Percentiles rank a stretch among this genome's conserved stretches.
Evolutionary conservation across 768 basidiomycete genomes (phyloP).

Genomic region (Mycena indigotica): DNA sequence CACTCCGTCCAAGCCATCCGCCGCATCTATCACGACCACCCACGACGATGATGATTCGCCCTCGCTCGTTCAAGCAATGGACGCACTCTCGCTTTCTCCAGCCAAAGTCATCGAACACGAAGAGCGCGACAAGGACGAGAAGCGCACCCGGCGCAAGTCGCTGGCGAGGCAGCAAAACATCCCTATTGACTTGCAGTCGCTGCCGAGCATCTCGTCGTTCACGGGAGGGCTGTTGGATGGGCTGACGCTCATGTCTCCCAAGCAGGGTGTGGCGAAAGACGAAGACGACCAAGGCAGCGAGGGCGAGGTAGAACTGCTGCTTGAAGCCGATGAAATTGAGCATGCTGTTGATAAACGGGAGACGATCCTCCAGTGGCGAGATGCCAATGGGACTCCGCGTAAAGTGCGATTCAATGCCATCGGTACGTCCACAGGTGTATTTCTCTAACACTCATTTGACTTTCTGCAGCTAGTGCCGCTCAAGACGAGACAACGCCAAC

Average conservation of each 20-base stretch:
- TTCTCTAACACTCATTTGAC: not conserved
- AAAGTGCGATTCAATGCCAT: not conserved
- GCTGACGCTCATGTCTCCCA: conserved; percentile 4
- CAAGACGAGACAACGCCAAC: not conserved
- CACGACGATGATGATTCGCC: not conserved
- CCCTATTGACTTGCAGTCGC: conserved; percentile 5
- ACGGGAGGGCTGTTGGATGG: conserved; percentile 19
- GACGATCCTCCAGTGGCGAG: conserved; percentile 1
- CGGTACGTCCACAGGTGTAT: not conserved
- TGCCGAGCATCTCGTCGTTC: conserved; percentile 19
- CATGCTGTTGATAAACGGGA: not conserved
- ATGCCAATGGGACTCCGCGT: conserved; percentile 1
- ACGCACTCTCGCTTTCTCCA: conserved; percentile 5
- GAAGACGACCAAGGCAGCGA: not conserved
- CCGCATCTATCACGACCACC: not conserved
- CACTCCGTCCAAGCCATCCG: not conserved
- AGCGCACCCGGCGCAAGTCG: conserved; percentile 14
- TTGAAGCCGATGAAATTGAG: not conserved
- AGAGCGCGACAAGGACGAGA: conserved; percentile 17
- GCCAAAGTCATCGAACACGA: not conserved
- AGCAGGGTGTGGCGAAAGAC: conserved; percentile 4
- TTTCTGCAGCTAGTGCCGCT: not conserved
- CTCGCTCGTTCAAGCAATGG: not conserved
- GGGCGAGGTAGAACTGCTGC: not conserved
- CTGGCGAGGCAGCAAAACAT: not conserved